phyloP scores from a whole-genome alignment of 176 grass and related monocot species.

The Oryza meyeriana region DNA sequence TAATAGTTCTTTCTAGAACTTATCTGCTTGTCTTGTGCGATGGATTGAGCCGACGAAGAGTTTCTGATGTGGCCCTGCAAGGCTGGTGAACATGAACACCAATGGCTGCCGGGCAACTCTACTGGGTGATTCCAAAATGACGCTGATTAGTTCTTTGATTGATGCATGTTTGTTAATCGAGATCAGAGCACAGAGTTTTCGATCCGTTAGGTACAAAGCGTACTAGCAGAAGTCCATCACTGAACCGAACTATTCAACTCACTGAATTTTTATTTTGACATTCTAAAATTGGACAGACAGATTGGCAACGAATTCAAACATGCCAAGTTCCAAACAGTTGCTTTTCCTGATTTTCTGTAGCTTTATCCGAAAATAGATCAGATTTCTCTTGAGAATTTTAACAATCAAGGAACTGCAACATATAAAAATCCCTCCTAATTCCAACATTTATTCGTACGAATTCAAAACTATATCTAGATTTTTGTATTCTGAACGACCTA shows the following conservation, averaged over 20 bases:
- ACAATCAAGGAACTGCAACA: not conserved
- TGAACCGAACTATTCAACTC: not conserved
- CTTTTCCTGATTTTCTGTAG: not conserved
- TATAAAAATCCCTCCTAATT: no score
- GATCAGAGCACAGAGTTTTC: not conserved
- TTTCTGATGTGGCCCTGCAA: slow-evolving; percentile 19
- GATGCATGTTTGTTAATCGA: not conserved
- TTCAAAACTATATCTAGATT: not conserved
- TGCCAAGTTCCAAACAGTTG: not conserved
- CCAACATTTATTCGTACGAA: no score
- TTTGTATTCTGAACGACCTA: not conserved
- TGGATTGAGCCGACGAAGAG: not conserved
- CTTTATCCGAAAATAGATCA: not conserved
- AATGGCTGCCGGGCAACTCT: not conserved
- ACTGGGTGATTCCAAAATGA: slow-evolving; percentile 8
- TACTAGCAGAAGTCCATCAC: not conserved
- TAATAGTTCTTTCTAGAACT: slow-evolving; percentile 9
- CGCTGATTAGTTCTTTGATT: not conserved
- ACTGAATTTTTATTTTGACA: no score
- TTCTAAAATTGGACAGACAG: not conserved
- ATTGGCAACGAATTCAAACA: not conserved
- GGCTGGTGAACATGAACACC: not conserved
- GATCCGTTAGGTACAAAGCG: not conserved
- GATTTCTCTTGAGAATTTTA: not conserved
- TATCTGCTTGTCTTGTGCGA: not conserved